Percentiles rank a stretch among this genome's conserved stretches.
phyloP scores from a whole-genome alignment of 2,329 filamentous ascomycete genomes.

The Pyrenophora tritici-repentis region DNA sequence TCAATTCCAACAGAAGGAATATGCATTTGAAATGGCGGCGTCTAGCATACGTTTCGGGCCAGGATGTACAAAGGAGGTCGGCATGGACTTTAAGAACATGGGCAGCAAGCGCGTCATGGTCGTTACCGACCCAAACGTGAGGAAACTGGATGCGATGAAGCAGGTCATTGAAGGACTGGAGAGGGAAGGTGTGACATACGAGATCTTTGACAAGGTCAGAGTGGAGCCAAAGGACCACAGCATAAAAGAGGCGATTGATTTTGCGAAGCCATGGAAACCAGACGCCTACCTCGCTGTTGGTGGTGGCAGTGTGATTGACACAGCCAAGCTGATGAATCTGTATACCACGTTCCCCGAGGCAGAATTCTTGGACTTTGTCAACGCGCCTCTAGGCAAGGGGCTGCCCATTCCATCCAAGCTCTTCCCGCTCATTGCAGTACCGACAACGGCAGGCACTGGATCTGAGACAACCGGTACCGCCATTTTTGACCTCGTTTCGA shows the following conservation, averaged over 20 bases:
- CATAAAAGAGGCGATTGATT: conserved; percentile 86
- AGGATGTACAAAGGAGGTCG: conserved; percentile 91
- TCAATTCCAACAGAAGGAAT: conserved; percentile 79
- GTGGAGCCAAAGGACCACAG: conserved; percentile 95
- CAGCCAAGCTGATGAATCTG: conserved; percentile 97
- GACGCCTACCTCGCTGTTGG: conserved; percentile 93
- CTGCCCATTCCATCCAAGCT: conserved; percentile 72
- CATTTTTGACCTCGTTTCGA: conserved; percentile 92
- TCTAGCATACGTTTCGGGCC: conserved; percentile 93
- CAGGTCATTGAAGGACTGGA: conserved; percentile 82
- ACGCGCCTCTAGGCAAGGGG: conserved; percentile 88
- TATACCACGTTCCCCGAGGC: conserved; percentile 91
- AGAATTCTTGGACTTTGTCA: conserved; percentile 96
- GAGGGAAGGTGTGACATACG: conserved; percentile 77
- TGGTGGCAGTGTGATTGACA: conserved; percentile 94
- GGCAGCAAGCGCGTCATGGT: conserved; percentile 85
- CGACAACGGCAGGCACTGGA: conserved; percentile 84
- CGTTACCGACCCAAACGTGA: conserved; percentile 84
- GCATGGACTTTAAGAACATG: conserved; percentile 96
- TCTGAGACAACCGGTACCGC: conserved; percentile 97
- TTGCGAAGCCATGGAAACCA: conserved; percentile 76
- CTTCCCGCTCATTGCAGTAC: conserved; percentile 78
- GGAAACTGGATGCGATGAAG: conserved; percentile 84
- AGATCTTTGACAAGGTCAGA: conserved; percentile 78
- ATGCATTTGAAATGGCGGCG: conserved; percentile 98